Conservation (phyloP, 352 stramenopile genomes). For the Pythium folliculosum region DNA sequence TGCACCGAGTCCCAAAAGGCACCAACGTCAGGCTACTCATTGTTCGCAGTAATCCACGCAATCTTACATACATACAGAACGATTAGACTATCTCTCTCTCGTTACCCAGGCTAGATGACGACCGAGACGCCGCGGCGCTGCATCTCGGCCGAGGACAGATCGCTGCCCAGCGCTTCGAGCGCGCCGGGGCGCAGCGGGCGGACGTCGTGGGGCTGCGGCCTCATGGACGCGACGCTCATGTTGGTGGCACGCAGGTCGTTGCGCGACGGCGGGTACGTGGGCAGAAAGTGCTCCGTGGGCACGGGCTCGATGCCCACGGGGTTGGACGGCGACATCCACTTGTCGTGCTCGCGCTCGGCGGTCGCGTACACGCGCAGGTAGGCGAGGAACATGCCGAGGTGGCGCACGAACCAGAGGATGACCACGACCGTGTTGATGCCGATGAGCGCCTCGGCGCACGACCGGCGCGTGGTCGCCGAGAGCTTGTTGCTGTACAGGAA, state of each 20-base stretch:
- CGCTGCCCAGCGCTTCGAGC: too few species aligned
- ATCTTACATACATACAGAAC: neutral
- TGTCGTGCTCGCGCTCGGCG: constrained; percentile 28
- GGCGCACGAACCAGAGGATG: constrained; percentile 29
- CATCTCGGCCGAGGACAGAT: constrained; percentile 16
- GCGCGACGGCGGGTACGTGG: constrained; percentile 1
- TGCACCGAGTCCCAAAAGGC: neutral
- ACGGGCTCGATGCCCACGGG: constrained; percentile 1
- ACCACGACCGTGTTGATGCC: constrained; percentile 47
- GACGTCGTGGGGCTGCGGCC: neutral
- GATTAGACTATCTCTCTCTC: too few species aligned
- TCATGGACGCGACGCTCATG: constrained; percentile 1
- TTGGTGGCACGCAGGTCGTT: constrained; percentile 4
- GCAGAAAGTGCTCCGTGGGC: constrained; percentile 18
- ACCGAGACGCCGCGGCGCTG: constrained; percentile 18
- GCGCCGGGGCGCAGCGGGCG: too few species aligned
- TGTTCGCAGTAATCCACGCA: neutral
- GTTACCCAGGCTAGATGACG: too few species aligned
- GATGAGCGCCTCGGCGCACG: constrained; percentile 55
- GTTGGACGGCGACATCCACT: constrained; percentile 22
- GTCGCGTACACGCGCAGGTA: constrained; percentile 60
- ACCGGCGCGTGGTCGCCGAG: constrained; percentile 43
- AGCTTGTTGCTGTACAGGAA: constrained; percentile 63
- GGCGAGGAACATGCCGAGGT: constrained; percentile 42
- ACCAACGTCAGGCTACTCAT: neutral